Base-by-base conservation (phyloP, 345 rosid species). In the Citrus medica region DNA sequence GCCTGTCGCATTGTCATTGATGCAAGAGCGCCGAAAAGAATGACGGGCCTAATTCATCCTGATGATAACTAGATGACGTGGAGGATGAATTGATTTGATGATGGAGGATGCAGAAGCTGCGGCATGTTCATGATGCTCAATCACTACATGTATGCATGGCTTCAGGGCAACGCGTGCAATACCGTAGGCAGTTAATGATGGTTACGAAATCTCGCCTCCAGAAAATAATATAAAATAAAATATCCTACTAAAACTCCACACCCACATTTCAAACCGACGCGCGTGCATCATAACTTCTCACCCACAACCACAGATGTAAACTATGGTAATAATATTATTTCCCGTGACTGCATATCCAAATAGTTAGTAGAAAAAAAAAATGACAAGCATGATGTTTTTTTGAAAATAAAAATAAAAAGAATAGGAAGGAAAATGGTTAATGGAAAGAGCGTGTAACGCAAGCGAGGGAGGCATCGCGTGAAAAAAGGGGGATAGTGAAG, bases 181-280 rank as follows among this genome's bases (percentile, higher is more conserved):
- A 75, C 78, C 72, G 61, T 81, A 70, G 76, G 82, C 83, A 79
- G 82, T 80, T 80, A 82, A 84, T 84, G 81, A 86, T 86, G 84
- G 78, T 73, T 61, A 46, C 35, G 69, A 64, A 76, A 76, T 48
- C 74, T n/a, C 25, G 37, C 56, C 74, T 27, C 3, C 51, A 46
- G 51, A 13, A 46, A 42, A 46, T 1, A 46, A 46, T 12, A 46
- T 4, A 46, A 46, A 13, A 46, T 3, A 46, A 13, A 46, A 42
- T 3, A 12, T 42, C 51, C 14, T 42, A 42, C 16, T 10, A 12
- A 42, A 42, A 42, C 51, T 46, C 25, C 48, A 38, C 42, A 2
- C 42, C 10, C 42, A 38, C 42, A 9, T 38, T 38, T 38, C 42
- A 46, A 17, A 59, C 68, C 59, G 10, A 66, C 62, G 78, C 78